A percentile compares a stretch with the other conserved stretches of the same genome.
Conservation (phyloP, 495 filamentous ascomycete genomes). For the Podospora pseudocomata region DNA sequence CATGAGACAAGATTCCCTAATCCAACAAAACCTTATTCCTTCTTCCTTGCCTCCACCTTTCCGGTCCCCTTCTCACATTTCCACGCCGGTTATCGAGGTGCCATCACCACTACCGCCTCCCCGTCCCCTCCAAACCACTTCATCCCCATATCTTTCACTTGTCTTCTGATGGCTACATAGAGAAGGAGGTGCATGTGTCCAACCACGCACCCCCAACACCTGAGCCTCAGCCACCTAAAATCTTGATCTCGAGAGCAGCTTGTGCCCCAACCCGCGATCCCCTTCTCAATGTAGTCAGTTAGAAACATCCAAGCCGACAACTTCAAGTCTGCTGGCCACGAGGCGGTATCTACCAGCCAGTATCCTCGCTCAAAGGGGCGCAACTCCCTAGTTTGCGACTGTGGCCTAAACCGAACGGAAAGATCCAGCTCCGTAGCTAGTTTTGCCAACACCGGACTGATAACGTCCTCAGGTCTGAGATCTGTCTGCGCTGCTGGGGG, state of each 20-base stretch:
- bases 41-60: background rate
- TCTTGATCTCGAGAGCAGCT: slow-evolving; percentile 38
- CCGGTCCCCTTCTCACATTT: too few relatives aligned
- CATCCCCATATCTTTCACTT: slow-evolving; percentile 49
- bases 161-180: slow-evolving; percentile 59
- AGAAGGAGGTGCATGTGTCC: slow-evolving; percentile 62
- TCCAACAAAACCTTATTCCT: background rate
- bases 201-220: slow-evolving; percentile 63
- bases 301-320: slow-evolving; percentile 60
- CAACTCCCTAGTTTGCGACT: slow-evolving; percentile 47
- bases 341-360: slow-evolving; percentile 56
- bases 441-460: slow-evolving; percentile 53
- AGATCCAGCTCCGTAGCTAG: slow-evolving; percentile 52
- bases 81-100: background rate
- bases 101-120: slow-evolving; percentile 46
- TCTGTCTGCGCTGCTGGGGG: slow-evolving; percentile 26
- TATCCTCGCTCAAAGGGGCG: slow-evolving; percentile 62
- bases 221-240: slow-evolving; percentile 49
- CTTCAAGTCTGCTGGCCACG: slow-evolving; percentile 41
- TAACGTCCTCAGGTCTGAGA: slow-evolving; percentile 28
- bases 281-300: slow-evolving; percentile 53
- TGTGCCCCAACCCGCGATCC: slow-evolving; percentile 65
- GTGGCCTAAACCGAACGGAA: slow-evolving; percentile 49
- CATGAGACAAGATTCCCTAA: background rate
- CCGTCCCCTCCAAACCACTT: slow-evolving; percentile 58